phyloP scores from a whole-genome alignment of 73 alveolate species.

The Symbiodinium pilosum region DNA sequence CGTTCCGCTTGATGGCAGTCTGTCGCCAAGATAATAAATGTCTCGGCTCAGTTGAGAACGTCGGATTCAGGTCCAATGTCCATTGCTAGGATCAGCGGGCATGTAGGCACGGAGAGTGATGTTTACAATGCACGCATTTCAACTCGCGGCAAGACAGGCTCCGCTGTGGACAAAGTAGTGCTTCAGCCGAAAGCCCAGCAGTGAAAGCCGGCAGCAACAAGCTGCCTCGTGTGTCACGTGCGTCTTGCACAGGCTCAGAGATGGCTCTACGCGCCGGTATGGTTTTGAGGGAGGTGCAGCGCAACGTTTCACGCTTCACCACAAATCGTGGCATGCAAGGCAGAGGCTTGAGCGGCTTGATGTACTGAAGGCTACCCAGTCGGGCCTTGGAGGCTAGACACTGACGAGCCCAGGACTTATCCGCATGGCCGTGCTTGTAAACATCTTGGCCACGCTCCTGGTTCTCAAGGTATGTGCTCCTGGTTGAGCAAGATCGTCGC shows the following conservation, averaged over 20 bases:
- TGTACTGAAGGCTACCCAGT: not conserved
- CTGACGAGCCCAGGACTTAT: conserved; percentile 24
- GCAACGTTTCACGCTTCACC: too few relatives aligned
- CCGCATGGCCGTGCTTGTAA: not conserved
- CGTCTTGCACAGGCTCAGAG: conserved; percentile 18
- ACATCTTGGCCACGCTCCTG: not conserved
- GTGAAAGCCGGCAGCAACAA: not conserved
- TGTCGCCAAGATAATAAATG: not conserved
- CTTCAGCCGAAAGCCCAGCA: conserved; percentile 17
- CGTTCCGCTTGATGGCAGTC: conserved; percentile 46
- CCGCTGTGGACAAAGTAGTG: conserved; percentile 88
- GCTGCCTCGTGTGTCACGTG: not conserved
- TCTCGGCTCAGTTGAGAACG: not conserved
- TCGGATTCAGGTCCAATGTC: conserved; percentile 50
- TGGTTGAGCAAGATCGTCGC: conserved; percentile 92
- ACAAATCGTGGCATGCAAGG: not conserved
- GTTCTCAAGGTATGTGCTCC: conserved; percentile 25
- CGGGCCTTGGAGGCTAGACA: conserved; percentile 32
- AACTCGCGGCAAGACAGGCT: not conserved
- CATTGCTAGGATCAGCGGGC: conserved; percentile 29
- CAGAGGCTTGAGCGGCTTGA: not conserved
- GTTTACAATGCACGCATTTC: too few relatives aligned
- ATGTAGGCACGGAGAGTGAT: not conserved
- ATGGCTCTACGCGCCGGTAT: conserved; percentile 62
- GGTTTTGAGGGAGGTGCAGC: conserved; percentile 71